Percentiles rank a stretch among this genome's conserved stretches.
Evolutionary conservation across 805 yeast species (phyloP).

Genomic region (Millerozyma miso): DNA sequence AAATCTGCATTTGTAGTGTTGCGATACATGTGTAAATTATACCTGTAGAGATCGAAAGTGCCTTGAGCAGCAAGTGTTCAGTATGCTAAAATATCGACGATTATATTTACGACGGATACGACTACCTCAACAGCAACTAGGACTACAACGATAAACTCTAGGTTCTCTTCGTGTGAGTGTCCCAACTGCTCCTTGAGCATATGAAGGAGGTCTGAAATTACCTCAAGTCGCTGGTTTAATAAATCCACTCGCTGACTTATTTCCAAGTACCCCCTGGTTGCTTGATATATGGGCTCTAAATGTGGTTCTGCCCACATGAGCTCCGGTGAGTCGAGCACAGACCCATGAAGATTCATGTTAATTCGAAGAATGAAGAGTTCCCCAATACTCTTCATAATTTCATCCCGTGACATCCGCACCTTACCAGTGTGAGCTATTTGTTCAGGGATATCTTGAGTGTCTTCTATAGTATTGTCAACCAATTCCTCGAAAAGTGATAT

Average conservation of each 20-base stretch:
- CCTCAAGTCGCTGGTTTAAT: conserved; percentile 88
- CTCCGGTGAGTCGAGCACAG: conserved; percentile 93
- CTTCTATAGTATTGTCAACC: conserved; percentile 95
- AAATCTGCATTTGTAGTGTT: too few species aligned
- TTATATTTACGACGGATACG: conserved; percentile 79
- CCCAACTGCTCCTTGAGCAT: conserved; percentile 97
- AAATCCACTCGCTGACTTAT: conserved; percentile 90
- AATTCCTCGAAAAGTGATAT: conserved; percentile 93
- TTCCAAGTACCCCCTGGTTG: conserved; percentile 91
- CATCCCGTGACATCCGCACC: conserved; percentile 89
- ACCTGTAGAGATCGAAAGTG: too few species aligned
- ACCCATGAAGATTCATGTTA: conserved; percentile 78
- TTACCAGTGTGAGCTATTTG: conserved; percentile 94
- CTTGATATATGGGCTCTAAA: conserved; percentile 94
- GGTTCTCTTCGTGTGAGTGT: conserved; percentile 85
- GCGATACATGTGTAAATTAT: too few species aligned
- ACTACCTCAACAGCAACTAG: conserved; percentile 89
- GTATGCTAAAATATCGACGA: conserved; percentile 48
- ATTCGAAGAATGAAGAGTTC: conserved; percentile 86
- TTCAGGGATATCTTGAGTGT: conserved; percentile 94
- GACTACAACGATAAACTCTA: conserved; percentile 86
- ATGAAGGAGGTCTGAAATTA: conserved; percentile 85
- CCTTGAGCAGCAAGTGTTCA: too few species aligned
- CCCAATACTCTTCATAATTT: conserved; percentile 96
- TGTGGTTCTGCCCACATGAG: conserved; percentile 99